Percentiles rank a stretch among this genome's conserved stretches.
These are phyloP conservation scores for Pseudisothecium myosuroides DNA, from an alignment of 225 moss, liverwort and hornwort genomes.

Conservation along the genomic window DNA sequence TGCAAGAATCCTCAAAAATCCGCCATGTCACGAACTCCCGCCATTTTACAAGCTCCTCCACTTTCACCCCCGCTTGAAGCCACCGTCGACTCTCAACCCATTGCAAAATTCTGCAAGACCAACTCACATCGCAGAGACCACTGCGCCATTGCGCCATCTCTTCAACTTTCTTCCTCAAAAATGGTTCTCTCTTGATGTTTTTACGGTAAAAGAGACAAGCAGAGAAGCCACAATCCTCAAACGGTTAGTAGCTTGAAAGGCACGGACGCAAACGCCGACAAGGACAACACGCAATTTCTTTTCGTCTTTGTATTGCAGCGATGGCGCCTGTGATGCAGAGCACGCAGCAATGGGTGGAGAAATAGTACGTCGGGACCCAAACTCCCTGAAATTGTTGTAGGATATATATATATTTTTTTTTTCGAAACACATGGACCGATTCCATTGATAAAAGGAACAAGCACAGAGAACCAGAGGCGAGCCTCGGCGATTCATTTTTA, in stretches of 20 bases:
- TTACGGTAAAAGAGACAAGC: background rate
- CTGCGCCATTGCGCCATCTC: too few relatives aligned
- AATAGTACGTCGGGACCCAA: conserved; percentile 39
- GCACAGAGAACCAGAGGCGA: too few relatives aligned
- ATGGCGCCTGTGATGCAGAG: conserved; percentile 69
- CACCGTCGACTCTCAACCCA: background rate
- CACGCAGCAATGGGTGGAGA: conserved; percentile 97
- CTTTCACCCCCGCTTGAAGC: background rate
- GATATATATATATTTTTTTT: too few relatives aligned
- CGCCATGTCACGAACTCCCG: background rate
- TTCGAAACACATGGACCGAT: too few relatives aligned
- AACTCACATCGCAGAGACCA: background rate
- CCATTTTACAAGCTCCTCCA: background rate
- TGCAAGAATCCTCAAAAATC: too few relatives aligned
- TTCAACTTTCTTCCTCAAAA: background rate
- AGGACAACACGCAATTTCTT: background rate
- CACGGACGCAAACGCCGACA: background rate
- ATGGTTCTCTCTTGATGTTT: background rate
- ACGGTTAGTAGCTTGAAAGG: background rate
- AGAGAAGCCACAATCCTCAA: background rate
- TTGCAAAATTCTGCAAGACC: background rate
- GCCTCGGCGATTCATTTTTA: too few relatives aligned
- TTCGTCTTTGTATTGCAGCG: background rate
- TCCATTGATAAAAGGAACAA: too few relatives aligned
- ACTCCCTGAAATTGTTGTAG: background rate